Percentiles rank a stretch among this genome's conserved stretches.
Evolutionary conservation across 2,329 filamentous ascomycete species (phyloP).

Genomic region (Aspergillus ustus): DNA sequence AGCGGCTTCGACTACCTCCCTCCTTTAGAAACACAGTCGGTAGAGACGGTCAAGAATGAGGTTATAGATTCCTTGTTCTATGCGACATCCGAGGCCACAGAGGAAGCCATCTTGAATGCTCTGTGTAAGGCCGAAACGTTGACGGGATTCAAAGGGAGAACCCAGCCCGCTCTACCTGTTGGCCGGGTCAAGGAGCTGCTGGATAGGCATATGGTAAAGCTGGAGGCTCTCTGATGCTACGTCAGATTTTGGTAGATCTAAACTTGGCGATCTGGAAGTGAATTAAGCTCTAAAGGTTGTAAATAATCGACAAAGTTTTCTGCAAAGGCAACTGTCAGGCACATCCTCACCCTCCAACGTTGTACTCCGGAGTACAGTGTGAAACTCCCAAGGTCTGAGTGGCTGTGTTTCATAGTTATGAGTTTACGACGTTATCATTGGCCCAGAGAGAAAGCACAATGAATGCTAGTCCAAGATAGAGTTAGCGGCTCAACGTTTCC

Average conservation of each 20-base stretch:
- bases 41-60: conserved; percentile 1
- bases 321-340: no score
- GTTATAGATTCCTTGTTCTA: conserved; percentile 6
- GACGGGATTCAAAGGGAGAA: not conserved
- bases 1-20: conserved; percentile 5
- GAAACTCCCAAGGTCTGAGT: not conserved
- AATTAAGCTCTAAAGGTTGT: no score
- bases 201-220: not conserved
- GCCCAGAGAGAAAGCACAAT: not conserved
- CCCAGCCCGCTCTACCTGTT: not conserved
- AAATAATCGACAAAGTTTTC: no score
- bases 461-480: not conserved
- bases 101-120: not conserved
- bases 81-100: not conserved
- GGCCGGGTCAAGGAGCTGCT: not conserved
- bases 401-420: not conserved
- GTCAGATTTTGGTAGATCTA: not conserved
- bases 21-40: not conserved
- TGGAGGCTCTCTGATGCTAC: not conserved
- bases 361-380: no score
- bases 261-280: not conserved
- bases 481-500: not conserved
- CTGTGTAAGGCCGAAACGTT: conserved; percentile 3
- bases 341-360: no score
- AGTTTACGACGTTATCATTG: not conserved